Evolutionary conservation across 176 grass and related monocot genomes (phyloP), one percentile per base, ranked within the genome.

Genomic region (Aegilops umbellulata): DNA sequence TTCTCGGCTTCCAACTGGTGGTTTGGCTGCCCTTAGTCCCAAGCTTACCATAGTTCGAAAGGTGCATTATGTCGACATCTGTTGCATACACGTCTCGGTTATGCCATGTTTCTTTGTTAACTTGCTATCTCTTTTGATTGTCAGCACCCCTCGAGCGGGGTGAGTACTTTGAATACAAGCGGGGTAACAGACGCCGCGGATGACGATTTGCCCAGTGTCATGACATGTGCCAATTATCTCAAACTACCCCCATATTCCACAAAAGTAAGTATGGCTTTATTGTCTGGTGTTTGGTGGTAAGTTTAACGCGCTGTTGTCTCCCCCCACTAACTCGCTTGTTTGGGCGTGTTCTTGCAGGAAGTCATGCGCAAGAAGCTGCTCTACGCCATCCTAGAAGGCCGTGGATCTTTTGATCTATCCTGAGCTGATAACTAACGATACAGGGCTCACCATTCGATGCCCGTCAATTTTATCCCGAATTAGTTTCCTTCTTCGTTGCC

Each of bases 161-260:
- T 84, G 30, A 93, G 78, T 86, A 65, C 84, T 65, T 87, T 87
- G 63, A 92, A 89, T 80, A 82, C 82, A 76, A 82, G 80, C 73
- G 95, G 89, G 53, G 83, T 80, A 9, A 76, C 61, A 4, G 93
- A 93, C 36, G 88, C 86, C 8, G 93, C 90, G 14, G 95, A 98
- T 79, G 95, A 95, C 23, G 95, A 95, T 74, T 83, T 98, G 73
- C 95, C 95, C 13, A 98, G 95, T 75, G 95, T 98, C 29, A 98
- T 98, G 95, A 98, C 95, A 0, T 98, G 95, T 16, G 95, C 95
- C 32, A 98, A 98, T 78, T 98, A 98, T 87, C 91, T 98, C 49
- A 98, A 98, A 81, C 74, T 98, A 22, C 93, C 95, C 41, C 95
- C 93, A 0, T 98, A 95, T 70, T 98, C 95, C 12, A 93, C 89